Conservation (phyloP, 345 rosid species). For the Eucalyptus lansdowneana region DNA sequence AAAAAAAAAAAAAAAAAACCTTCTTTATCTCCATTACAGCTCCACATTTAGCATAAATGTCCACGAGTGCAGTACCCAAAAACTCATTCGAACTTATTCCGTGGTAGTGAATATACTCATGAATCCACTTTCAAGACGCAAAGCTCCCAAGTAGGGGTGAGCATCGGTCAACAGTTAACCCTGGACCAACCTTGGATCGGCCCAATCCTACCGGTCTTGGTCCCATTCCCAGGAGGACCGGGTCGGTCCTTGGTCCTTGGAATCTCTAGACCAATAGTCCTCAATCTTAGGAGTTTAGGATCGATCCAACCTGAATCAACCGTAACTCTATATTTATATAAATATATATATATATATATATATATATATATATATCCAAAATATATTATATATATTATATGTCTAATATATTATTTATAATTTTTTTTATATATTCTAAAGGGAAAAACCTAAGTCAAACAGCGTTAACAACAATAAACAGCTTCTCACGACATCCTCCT, state of each 20-base stretch:
- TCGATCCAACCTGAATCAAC: fast-evolving
- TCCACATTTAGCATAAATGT: neutral
- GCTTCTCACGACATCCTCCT: fast-evolving
- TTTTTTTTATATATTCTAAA: too few relatives aligned
- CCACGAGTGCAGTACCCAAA: neutral
- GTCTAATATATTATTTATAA: too few relatives aligned
- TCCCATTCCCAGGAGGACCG: fast-evolving
- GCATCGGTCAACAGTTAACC: fast-evolving
- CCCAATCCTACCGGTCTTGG: fast-evolving
- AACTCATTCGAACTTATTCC: neutral
- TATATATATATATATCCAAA: too few relatives aligned
- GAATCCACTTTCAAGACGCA: neutral
- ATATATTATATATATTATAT: too few relatives aligned
- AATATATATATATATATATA: too few relatives aligned
- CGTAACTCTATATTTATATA: too few relatives aligned
- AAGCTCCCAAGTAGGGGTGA: neutral
- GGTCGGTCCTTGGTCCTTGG: fast-evolving
- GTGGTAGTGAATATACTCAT: neutral
- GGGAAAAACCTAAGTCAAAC: too few relatives aligned
- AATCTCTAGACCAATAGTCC: too few relatives aligned
- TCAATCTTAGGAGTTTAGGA: too few relatives aligned
- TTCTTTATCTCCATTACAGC: neutral
- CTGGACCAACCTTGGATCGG: fast-evolving
- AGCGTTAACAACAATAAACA: fast-evolving
- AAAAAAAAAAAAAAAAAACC: neutral